A percentile compares a stretch with the other conserved stretches of the same genome.
These are phyloP conservation scores for Isatis tinctoria DNA, from an alignment of 345 rosid genomes.

Conservation along the genomic window DNA sequence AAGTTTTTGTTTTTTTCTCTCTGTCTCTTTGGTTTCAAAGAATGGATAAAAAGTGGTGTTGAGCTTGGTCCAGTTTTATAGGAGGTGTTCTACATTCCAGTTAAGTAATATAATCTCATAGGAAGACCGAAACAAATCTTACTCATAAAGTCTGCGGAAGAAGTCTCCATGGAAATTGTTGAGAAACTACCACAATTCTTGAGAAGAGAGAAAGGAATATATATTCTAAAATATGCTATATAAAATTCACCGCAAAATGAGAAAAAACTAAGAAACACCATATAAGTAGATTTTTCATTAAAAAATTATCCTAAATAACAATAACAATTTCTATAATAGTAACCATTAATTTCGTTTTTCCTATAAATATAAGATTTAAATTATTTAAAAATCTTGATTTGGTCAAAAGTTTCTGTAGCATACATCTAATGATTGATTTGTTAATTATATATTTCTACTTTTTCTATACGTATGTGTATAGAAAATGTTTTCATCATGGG, in stretches of 20 bases:
- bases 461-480: not conserved
- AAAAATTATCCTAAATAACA: not conserved
- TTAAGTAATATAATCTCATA: not conserved
- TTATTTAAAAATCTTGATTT: not conserved
- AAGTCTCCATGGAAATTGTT: conserved; percentile 22
- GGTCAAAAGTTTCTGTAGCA: not conserved
- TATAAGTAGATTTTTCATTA: not conserved
- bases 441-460: not conserved
- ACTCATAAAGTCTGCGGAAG: conserved; percentile 17
- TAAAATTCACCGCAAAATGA: not conserved
- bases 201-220: not conserved
- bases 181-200: conserved; percentile 21
- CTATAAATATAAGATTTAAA: not conserved
- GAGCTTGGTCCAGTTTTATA: conserved; percentile 19
- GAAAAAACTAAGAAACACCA: not conserved
- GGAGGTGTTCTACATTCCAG: not conserved
- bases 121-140: conserved; percentile 23
- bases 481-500: not conserved
- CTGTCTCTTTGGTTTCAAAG: not conserved
- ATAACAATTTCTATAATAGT: not conserved
- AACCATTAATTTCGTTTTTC: not conserved
- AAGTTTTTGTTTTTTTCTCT: not conserved
- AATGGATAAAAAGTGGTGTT: conserved; percentile 2
- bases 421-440: not conserved
- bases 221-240: not conserved